Conservation (phyloP, 2,329 filamentous ascomycete species). For the Colletotrichum tabaci region DNA sequence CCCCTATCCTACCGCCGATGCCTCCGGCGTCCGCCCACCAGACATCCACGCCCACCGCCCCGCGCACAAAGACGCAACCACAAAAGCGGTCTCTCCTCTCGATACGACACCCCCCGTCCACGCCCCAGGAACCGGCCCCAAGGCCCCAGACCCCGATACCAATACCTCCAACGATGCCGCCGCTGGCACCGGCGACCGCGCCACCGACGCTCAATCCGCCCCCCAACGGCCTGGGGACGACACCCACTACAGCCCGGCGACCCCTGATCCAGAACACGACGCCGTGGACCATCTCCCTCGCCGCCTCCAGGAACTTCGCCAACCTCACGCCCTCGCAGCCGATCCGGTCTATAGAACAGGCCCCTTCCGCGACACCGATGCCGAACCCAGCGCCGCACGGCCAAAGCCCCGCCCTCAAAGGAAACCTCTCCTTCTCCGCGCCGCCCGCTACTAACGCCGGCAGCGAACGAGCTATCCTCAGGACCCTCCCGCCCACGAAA, state of each 20-base stretch:
- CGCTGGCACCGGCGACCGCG: conserved; percentile 9
- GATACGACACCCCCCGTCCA: conserved; percentile 6
- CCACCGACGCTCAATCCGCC: background rate
- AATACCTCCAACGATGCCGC: background rate
- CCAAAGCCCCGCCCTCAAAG: background rate
- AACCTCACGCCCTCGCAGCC: background rate
- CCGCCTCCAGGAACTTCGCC: background rate
- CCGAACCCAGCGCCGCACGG: background rate
- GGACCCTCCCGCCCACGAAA: conserved; percentile 21
- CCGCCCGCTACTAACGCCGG: conserved; percentile 1
- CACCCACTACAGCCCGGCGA: background rate
- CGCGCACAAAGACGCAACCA: background rate
- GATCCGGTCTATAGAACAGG: conserved; percentile 4
- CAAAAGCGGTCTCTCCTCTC: conserved; percentile 26
- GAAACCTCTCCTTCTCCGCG: background rate
- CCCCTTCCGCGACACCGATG: background rate
- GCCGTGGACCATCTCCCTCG: conserved; percentile 15
- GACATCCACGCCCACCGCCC: conserved; percentile 1
- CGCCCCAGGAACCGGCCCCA: background rate
- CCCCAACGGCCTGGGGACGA: background rate
- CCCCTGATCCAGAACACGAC: conserved; percentile 16
- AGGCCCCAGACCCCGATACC: conserved; percentile 7
- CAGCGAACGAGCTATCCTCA: conserved; percentile 12
- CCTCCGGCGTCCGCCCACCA: conserved; percentile 21
- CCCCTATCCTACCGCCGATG: conserved; percentile 8